Evolutionary conservation across 176 grass and related monocot genomes (phyloP).

Genomic region (Urochloa ruziziensis): DNA sequence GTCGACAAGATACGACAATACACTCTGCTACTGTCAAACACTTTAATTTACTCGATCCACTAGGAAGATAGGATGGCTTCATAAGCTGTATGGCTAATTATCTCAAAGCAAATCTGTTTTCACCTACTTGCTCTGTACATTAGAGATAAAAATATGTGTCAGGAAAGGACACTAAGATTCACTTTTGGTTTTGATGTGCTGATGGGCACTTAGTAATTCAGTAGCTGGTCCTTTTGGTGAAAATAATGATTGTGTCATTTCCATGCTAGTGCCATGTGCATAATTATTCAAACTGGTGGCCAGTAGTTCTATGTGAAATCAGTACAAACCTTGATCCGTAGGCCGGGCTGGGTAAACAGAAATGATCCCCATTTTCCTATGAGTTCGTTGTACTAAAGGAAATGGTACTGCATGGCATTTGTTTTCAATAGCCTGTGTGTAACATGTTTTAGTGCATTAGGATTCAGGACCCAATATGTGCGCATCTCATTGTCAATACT

Average conservation of each 20-base stretch:
- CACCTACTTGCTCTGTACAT: neutral
- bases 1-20: neutral
- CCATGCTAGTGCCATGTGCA: neutral
- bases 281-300: neutral
- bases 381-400: neutral
- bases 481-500: neutral
- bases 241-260: neutral
- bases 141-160: neutral
- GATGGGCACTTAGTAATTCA: neutral
- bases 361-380: neutral
- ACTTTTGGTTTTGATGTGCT: neutral
- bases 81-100: neutral
- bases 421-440: neutral
- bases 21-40: neutral
- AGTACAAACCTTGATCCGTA: neutral
- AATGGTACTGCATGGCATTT: neutral
- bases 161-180: neutral
- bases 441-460: neutral
- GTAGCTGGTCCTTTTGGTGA: neutral
- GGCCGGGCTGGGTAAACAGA: neutral
- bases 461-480: neutral
- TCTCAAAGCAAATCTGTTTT: neutral
- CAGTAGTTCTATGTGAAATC: neutral
- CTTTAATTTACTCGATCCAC: neutral
- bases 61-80: slow-evolving; percentile 1